Base-by-base conservation (phyloP, 441 rosid species). In the Pelargonium fulgidum region DNA sequence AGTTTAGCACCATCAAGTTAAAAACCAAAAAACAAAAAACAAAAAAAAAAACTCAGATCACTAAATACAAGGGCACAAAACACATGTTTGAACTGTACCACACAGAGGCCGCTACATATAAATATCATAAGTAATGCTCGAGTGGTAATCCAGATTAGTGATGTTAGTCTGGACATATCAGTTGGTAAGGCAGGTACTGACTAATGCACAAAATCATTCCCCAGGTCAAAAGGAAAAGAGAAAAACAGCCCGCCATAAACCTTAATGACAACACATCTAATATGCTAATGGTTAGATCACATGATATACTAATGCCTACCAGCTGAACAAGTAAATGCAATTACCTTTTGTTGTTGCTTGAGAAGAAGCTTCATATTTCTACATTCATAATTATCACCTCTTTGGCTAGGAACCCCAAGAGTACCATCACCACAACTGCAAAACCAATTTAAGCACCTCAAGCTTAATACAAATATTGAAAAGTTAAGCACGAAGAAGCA, bases 341-440 rank as follows among this genome's bases (percentile, higher is more conserved):
- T 78, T 77, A 94, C 99, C 89, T 93, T 85, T 75, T 92, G 98
- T 63, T 94, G 99, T 81, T 94, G 99, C 83, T 90, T 94, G 65
- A 94, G 93, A 71, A 94, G 94, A 78, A 94, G 87, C 84, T 94
- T 94, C 99, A 94, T 94, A 72, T 94, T 94, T 83, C 99, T 82
- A 76, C 99, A 94, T 80, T 92, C 99, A 69, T 94, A 94, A 66
- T 94, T 94, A 78, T 94, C 99, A 61, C 99, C 98, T 75, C 96
- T 85, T 84, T 92, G 98, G 77, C 74, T 82, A 73, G 99, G 99
- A 68, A 83, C 85, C 17, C 99, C 99, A 11, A 94, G 96, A 61
- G 86, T 76, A 72, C 97, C 99, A 86, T 94, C 99, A 75, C 98
- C 99, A 10, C 98, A 93, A 78, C 99, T 94, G 84, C 79, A 83